Conservation (phyloP, 768 basidiomycete genomes). For the Suillus lakei region DNA sequence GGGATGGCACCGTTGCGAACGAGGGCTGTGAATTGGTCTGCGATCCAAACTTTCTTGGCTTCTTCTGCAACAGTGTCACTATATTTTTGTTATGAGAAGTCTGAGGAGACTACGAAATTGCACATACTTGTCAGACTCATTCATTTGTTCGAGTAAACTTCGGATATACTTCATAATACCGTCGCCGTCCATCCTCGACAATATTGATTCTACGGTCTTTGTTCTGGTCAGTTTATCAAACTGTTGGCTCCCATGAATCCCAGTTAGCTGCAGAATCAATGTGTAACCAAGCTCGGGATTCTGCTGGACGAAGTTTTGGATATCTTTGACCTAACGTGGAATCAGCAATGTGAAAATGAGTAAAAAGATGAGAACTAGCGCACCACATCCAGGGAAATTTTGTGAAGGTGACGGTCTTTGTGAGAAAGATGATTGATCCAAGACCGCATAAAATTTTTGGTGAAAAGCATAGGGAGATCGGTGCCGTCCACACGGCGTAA, state of each 20-base stretch:
- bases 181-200: conserved; percentile 70
- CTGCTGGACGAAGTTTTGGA: conserved; percentile 74
- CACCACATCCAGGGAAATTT: conserved; percentile 84
- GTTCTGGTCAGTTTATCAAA: conserved; percentile 94
- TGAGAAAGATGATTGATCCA: conserved; percentile 97
- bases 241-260: conserved; percentile 79
- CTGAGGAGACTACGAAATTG: conserved; percentile 6
- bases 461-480: conserved; percentile 87
- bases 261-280: conserved; percentile 83
- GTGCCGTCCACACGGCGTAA: conserved; percentile 65
- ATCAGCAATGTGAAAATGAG: conserved; percentile 3
- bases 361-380: conserved; percentile 24
- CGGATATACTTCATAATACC: conserved; percentile 81
- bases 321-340: conserved; percentile 62
- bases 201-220: conserved; percentile 87
- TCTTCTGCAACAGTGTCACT: conserved; percentile 55
- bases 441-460: conserved; percentile 92
- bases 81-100: conserved; percentile 5
- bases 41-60: conserved; percentile 75
- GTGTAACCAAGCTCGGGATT: conserved; percentile 85
- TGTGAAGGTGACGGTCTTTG: conserved; percentile 87
- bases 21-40: conserved; percentile 82
- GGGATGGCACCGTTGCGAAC: conserved; percentile 81
- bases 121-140: conserved; percentile 50
- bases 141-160: conserved; percentile 68